Percentiles rank a stretch among this genome's conserved stretches.
Conservation (phyloP, 805 yeast species). For the Candida succiphila region DNA sequence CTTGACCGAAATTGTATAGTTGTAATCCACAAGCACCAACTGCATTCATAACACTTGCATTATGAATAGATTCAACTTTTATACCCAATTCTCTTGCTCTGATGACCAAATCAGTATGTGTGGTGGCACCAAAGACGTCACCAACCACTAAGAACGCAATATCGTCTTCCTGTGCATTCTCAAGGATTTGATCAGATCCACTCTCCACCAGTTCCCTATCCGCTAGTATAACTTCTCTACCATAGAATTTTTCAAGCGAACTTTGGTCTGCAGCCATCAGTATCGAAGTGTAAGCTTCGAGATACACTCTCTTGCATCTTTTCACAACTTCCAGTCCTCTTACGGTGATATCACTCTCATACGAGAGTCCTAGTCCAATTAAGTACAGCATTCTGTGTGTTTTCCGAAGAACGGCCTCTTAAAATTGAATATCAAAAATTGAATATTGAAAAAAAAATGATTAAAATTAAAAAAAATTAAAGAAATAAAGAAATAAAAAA, state of each 20-base stretch:
- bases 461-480: background rate
- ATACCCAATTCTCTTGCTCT: constrained; percentile 83
- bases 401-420: no score
- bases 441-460: background rate
- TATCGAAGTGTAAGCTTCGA: constrained; percentile 93
- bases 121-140: constrained; percentile 96
- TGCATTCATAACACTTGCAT: constrained; percentile 97
- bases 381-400: constrained; percentile 62
- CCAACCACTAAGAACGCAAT: constrained; percentile 95
- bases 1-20: constrained; percentile 90
- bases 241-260: constrained; percentile 75
- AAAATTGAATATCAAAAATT: no score
- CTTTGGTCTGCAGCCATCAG: constrained; percentile 83
- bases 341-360: constrained; percentile 85
- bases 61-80: constrained; percentile 75
- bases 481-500: no score
- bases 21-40: constrained; percentile 98
- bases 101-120: constrained; percentile 89
- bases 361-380: constrained; percentile 85
- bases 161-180: constrained; percentile 68
- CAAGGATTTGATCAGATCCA: constrained; percentile 76
- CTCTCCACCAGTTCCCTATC: constrained; percentile 92
- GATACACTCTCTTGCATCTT: constrained; percentile 79
- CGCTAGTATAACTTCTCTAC: constrained; percentile 75
- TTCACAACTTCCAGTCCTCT: constrained; percentile 83